Base-by-base conservation (phyloP, 495 filamentous ascomycete genomes). In the Cetradonia linearis region DNA sequence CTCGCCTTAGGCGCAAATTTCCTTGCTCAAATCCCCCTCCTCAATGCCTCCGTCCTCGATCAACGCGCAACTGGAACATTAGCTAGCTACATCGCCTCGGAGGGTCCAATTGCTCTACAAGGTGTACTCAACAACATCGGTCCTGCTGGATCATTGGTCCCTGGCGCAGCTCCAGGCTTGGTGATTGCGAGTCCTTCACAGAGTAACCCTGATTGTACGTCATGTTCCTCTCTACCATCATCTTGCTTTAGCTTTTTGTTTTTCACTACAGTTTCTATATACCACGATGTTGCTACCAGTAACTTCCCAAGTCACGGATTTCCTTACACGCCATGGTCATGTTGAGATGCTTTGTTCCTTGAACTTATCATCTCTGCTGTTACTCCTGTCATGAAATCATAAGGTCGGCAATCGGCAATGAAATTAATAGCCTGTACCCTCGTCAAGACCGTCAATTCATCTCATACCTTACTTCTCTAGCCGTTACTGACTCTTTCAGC, bases 121-220 rank as follows among this genome's bases (percentile, higher is more conserved):
- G 76, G 78, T 25, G 67, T 81, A 6, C 70, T 85, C n/a, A 74
- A 79, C 63, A 85, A 85, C 62, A 79, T 83, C 60, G 81, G 81
- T 0, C 70, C 80, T 20, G 60, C 76, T 66, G 82, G 81, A 6
- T 61, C 67, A 14, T 67, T 70, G 44, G 75, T 72, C 27, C 49
- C 66, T 11, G 79, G 76, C 3, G 79, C 76, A n/a, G 68, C 68
- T 34, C 48, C 76, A 2, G 82, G 80, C 18, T 68, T 78, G 44
- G 75, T 84, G 6, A 69, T 84, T 55, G 82, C 81, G 11, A 81
- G 78, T 42, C 81, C 81, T 31, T 78, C 76, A 8, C 80, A 77
- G 44, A 63, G 65, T 9, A 70, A 79, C 59, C 81, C 81, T 18
- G 67, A 83, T 63, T 85, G 78, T 82, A 59, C 71, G 73, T 72